A percentile compares a stretch with the other conserved stretches of the same genome.
Evolutionary conservation across 139 green algal genomes (phyloP).

Genomic region (Micractinium sp.): DNA sequence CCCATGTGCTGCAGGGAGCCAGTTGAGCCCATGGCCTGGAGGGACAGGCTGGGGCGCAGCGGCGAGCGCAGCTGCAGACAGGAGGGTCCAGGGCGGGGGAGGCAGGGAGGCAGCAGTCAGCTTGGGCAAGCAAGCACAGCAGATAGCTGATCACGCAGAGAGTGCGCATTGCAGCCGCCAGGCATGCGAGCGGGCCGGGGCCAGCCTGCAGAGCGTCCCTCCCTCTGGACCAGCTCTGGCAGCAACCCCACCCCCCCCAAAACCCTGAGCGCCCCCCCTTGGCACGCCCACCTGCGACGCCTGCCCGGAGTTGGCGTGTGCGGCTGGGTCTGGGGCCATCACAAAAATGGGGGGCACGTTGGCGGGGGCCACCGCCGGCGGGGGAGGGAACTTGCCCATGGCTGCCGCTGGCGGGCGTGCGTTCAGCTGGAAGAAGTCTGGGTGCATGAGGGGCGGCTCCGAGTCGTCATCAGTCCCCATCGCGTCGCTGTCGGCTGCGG

Average conservation of each 20-base stretch:
- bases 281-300: neutral
- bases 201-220: no score
- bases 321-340: constrained; percentile 37
- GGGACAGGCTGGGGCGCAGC: constrained; percentile 38
- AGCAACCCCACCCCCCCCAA: no score
- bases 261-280: no score
- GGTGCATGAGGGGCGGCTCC: constrained; percentile 8
- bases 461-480: neutral
- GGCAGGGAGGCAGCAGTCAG: neutral
- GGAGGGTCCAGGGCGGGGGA: neutral
- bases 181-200: no score
- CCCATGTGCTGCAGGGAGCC: neutral
- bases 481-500: neutral
- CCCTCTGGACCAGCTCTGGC: no score
- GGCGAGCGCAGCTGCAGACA: constrained; percentile 37
- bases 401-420: neutral
- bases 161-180: no score
- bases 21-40: neutral
- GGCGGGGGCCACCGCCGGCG: neutral
- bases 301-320: neutral
- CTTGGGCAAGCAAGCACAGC: neutral
- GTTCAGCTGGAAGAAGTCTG: constrained; percentile 10
- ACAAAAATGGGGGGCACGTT: constrained; percentile 51
- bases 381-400: neutral
- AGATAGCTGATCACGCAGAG: no score